Evolutionary conservation across 352 stramenopile genomes (phyloP).

Genomic region (Blastocystis sp.): DNA sequence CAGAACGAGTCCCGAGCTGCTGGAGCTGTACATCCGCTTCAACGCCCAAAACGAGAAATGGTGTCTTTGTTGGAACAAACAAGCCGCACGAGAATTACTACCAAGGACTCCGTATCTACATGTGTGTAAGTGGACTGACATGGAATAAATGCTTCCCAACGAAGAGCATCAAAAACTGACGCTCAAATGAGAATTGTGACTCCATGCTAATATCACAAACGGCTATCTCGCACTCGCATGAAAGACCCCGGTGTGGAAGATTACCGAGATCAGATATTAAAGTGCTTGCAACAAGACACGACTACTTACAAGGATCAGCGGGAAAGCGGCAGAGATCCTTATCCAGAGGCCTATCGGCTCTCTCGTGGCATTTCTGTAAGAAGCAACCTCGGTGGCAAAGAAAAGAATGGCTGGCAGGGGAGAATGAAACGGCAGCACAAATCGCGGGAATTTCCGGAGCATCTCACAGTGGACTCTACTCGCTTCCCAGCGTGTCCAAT

Average conservation of each 20-base stretch:
- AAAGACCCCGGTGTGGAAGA: conserved; percentile 46
- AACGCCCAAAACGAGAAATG: conserved; percentile 2
- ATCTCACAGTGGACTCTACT: too few species aligned
- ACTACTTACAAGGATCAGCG: background rate
- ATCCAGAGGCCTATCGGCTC: background rate
- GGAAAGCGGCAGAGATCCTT: background rate
- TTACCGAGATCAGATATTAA: conserved; percentile 51
- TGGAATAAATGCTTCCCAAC: conserved; percentile 61
- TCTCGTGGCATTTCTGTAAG: background rate
- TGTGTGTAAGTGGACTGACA: conserved; percentile 67
- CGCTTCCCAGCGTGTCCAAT: background rate
- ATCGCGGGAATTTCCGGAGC: background rate
- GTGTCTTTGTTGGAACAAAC: background rate
- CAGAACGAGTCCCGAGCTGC: conserved; percentile 48
- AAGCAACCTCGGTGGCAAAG: background rate
- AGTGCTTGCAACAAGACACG: conserved; percentile 23
- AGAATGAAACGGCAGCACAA: background rate
- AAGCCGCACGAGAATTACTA: background rate
- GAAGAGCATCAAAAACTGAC: conserved; percentile 56
- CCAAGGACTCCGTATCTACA: conserved; percentile 23
- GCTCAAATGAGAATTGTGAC: conserved; percentile 58
- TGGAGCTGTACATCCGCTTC: conserved; percentile 62
- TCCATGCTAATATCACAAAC: conserved; percentile 68
- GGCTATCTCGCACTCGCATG: conserved; percentile 61
- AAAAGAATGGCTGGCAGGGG: background rate